phyloP scores from a whole-genome alignment of 768 basidiomycete genomes.

The Collybiopsis confluens region DNA sequence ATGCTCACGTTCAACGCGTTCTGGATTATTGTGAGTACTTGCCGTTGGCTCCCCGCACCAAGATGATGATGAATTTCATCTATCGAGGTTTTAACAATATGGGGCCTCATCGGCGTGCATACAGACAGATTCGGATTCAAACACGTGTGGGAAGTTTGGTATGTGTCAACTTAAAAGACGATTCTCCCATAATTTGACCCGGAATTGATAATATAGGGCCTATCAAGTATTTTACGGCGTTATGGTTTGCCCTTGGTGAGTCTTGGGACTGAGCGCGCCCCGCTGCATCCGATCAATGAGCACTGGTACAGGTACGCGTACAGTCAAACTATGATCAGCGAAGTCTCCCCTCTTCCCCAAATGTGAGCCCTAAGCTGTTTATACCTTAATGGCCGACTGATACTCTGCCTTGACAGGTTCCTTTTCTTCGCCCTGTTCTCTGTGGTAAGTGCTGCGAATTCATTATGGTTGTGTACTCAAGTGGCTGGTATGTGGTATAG shows the following conservation, averaged over 20 bases:
- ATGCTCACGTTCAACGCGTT: constrained; percentile 70
- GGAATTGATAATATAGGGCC: constrained; percentile 34
- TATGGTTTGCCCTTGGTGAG: constrained; percentile 66
- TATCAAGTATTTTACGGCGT: constrained; percentile 71
- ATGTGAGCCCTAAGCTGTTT: constrained; percentile 37
- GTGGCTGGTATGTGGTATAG: constrained; percentile 32
- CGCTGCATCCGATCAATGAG: background rate
- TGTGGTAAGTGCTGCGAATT: constrained; percentile 36
- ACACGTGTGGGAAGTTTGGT: constrained; percentile 81
- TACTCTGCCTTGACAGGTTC: constrained; percentile 36
- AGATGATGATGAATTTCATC: background rate
- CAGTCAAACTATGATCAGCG: constrained; percentile 80
- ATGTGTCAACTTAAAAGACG: constrained; percentile 6
- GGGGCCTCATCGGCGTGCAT: constrained; percentile 77
- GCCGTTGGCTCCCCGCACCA: background rate
- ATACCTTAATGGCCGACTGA: background rate
- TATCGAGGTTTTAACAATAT: constrained; percentile 54
- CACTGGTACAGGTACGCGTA: constrained; percentile 47
- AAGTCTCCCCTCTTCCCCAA: constrained; percentile 69
- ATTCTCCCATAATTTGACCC: background rate
- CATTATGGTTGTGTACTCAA: too few species aligned
- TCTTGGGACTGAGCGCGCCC: background rate
- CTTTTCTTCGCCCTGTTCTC: constrained; percentile 74
- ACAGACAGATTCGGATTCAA: constrained; percentile 76
- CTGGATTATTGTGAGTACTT: constrained; percentile 56